Conservation (phyloP, 2,329 filamentous ascomycete species). For the Ascomycota sp. region DNA sequence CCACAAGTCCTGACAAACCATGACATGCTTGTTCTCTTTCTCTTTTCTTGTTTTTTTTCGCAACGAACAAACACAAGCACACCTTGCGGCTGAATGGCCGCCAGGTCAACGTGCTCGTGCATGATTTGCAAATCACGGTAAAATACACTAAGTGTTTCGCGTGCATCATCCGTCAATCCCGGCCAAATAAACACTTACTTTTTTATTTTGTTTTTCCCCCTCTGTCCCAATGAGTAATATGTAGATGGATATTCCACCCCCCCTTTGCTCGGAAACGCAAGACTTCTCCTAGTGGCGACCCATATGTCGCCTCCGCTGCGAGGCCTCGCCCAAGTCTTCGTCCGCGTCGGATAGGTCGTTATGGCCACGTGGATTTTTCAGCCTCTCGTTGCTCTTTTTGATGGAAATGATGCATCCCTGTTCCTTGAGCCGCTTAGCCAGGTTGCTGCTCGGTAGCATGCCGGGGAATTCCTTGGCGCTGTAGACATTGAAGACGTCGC, state of each 20-base stretch:
- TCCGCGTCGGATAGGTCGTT: conserved; percentile 5
- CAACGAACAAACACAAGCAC: no score
- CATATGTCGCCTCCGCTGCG: conserved; percentile 3
- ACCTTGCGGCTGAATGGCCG: no score
- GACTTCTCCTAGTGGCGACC: conserved; percentile 2
- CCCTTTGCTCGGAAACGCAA: background rate
- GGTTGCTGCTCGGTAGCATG: conserved; percentile 55
- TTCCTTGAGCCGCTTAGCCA: conserved; percentile 55
- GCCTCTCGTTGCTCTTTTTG: conserved; percentile 64
- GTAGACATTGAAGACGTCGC: conserved; percentile 58
- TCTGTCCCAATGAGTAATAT: background rate
- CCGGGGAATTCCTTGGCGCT: conserved; percentile 75
- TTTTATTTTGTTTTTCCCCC: no score
- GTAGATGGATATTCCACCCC: background rate
- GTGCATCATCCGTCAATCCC: no score
- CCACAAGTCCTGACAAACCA: no score
- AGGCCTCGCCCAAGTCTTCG: conserved; percentile 3
- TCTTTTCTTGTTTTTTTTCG: no score
- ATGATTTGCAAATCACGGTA: no score
- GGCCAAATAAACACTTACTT: no score
- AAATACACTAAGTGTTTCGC: no score
- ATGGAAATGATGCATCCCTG: conserved; percentile 72
- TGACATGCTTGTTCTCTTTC: no score
- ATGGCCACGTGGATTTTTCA: conserved; percentile 5
- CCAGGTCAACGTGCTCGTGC: no score